Base-by-base conservation (phyloP, 257 asterid genomes). In the Fraxinus excelsior region DNA sequence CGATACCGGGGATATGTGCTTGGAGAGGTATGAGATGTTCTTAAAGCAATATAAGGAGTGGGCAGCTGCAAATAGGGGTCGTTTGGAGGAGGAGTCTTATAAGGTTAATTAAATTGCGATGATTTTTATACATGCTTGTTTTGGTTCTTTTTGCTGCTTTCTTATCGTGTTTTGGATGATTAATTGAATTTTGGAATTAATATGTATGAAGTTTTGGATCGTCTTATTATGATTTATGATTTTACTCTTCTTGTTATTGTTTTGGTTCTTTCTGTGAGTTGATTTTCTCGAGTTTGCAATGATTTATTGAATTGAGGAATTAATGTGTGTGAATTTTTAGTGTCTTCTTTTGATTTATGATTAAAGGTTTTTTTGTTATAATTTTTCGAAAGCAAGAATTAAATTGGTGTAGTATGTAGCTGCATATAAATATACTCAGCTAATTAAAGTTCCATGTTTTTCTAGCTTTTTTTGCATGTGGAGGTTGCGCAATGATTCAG, bases 11-110 rank as follows among this genome's bases (percentile, higher is more conserved):
- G 86, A 84, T 74, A 84, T 94, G 93, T 81, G 83, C 70, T 81
- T 89, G 82, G 96, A 92, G 42, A 88, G 98, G 88, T 94, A 94
- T 82, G 93, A 85, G 32, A 58, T 91, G 90, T 94, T 94, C 81
- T 70, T 92, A 91, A 94, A 94, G 86, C 99, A 94, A 78, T 92
- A 94, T 67, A 76, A 85, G 42, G 96, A 90, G 83, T 94, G 99
- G 99, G 97, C 86, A 49, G 94, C 85, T 74, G 92, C 88, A 3
- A 92, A 94, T 75, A 90, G 88, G 85, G 91, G 90, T 75, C 86
- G 86, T 35, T 80, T 94, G 87, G 97, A 92, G 82, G 91, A 90
- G 76, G 96, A 94, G 74, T 90, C 99, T 7, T 94, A 85, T 73
- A 88, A 91, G 99, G 99, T 94, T 81, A n/a, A 4, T 82, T 60